phyloP scores from a whole-genome alignment of 2,329 filamentous ascomycete species.

The Botrytis fragariae region DNA sequence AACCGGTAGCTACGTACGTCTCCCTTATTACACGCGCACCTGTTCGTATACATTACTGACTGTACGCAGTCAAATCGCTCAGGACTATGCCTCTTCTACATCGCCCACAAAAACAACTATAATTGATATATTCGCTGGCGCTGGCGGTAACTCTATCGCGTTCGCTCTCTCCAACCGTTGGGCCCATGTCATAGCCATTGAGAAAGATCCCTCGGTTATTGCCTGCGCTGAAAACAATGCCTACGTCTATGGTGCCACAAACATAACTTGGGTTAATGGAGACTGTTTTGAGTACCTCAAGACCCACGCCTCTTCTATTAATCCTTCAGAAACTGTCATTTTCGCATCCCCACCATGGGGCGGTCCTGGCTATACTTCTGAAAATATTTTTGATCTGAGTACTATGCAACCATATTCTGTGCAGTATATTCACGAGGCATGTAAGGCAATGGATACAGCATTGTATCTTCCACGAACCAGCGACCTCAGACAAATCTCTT shows the following conservation, averaged over 20 bases:
- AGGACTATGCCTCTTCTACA: constrained; percentile 57
- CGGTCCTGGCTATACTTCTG: constrained; percentile 61
- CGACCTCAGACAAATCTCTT: constrained; percentile 74
- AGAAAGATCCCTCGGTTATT: constrained; percentile 75
- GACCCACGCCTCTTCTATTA: constrained; percentile 26
- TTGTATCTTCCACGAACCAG: constrained; percentile 86
- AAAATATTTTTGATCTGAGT: constrained; percentile 75
- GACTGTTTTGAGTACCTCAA: constrained; percentile 66
- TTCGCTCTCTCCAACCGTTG: constrained; percentile 80
- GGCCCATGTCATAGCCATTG: constrained; percentile 82
- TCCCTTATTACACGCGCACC: not conserved
- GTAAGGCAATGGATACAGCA: constrained; percentile 59
- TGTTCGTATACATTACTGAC: constrained; percentile 4
- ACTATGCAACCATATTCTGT: constrained; percentile 88
- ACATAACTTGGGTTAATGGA: constrained; percentile 82
- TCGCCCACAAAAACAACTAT: constrained; percentile 44
- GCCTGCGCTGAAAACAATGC: constrained; percentile 93
- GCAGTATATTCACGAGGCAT: constrained; percentile 59
- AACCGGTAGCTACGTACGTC: constrained; percentile 78
- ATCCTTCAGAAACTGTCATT: constrained; percentile 46
- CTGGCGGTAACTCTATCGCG: constrained; percentile 92
- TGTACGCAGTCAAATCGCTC: constrained; percentile 64
- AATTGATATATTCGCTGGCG: constrained; percentile 87
- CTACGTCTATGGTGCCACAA: constrained; percentile 73
- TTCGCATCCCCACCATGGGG: constrained; percentile 75